Percentiles rank a stretch among this genome's conserved stretches.
Evolutionary conservation across 441 rosid species (phyloP).

Genomic region (Corymbia citriodora): DNA sequence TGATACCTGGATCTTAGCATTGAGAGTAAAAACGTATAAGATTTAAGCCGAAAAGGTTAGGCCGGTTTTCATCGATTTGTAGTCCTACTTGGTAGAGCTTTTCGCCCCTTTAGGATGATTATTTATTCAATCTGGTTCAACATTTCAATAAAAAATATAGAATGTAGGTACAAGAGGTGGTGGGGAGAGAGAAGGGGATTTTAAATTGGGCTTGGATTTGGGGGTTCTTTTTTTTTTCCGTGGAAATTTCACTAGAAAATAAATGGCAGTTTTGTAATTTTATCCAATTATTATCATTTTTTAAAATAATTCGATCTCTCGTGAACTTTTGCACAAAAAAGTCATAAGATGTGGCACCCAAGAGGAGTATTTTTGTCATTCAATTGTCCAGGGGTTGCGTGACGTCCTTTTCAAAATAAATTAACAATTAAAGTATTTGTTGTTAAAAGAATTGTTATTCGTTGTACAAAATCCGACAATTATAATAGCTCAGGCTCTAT

Average conservation of each 20-base stretch:
- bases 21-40: neutral
- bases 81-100: neutral
- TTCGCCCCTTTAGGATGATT: neutral
- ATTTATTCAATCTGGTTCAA: neutral
- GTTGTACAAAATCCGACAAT: neutral
- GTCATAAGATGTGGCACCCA: neutral
- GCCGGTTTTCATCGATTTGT: neutral
- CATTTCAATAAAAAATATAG: neutral
- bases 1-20: neutral
- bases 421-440: neutral
- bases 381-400: neutral
- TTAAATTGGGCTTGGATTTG: neutral
- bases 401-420: neutral
- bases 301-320: neutral
- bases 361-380: neutral
- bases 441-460: neutral
- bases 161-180: neutral
- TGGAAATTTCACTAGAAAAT: neutral
- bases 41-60: neutral
- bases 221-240: neutral
- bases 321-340: neutral
- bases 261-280: neutral
- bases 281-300: neutral
- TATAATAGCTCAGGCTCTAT: neutral
- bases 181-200: neutral